Conservation (phyloP, 305 asterid species). For the Withania somnifera region DNA sequence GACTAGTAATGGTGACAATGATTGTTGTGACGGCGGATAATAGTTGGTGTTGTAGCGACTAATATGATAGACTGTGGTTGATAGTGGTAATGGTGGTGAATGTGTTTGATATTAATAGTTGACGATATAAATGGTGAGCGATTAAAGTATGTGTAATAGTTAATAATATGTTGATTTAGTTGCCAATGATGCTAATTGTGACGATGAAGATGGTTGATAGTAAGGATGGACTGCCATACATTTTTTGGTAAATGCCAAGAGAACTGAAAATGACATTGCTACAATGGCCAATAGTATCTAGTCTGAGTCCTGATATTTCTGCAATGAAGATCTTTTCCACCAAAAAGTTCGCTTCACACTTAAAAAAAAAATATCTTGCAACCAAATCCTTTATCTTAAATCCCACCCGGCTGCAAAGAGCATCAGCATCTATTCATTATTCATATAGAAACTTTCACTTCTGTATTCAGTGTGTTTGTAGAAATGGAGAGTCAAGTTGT, state of each 20-base stretch:
- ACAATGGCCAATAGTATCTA: background rate
- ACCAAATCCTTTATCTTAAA: background rate
- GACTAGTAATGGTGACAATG: too few relatives aligned
- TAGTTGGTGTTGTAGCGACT: too few relatives aligned
- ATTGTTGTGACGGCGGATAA: too few relatives aligned
- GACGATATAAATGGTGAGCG: too few relatives aligned
- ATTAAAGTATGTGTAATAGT: too few relatives aligned
- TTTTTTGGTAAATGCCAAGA: background rate
- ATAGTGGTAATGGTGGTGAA: too few relatives aligned
- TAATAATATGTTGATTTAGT: too few relatives aligned
- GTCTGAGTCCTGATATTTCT: background rate
- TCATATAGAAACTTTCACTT: background rate
- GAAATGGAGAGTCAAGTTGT: slow-evolving; percentile 47
- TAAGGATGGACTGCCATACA: too few relatives aligned
- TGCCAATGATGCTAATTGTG: too few relatives aligned
- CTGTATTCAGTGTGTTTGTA: background rate
- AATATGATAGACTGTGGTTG: too few relatives aligned
- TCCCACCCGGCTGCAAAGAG: background rate
- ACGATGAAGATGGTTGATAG: too few relatives aligned
- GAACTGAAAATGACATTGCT: background rate
- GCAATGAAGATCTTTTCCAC: background rate
- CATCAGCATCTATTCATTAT: background rate
- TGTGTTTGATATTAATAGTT: too few relatives aligned
- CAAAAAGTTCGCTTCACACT: background rate
- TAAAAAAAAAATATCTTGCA: background rate